Conservation (phyloP, 2,329 filamentous ascomycete species). For the Pestalotiopsis sp. region DNA sequence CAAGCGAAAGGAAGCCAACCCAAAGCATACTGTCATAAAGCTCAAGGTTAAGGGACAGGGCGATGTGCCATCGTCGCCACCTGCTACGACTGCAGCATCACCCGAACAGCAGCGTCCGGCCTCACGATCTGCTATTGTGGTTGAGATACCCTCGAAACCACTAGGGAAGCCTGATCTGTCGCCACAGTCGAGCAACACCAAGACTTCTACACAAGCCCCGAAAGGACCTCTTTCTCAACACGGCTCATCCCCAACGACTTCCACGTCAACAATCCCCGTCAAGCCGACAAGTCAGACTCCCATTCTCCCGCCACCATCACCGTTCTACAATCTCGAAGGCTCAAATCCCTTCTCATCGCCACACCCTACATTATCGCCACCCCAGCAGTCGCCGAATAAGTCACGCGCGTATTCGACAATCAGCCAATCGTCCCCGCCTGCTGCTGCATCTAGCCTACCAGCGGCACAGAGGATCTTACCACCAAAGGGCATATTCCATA, state of each 20-base stretch:
- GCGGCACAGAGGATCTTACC: conserved; percentile 23
- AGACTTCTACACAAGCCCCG: conserved; percentile 2
- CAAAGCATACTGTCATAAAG: conserved; percentile 54
- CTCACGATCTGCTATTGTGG: conserved; percentile 14
- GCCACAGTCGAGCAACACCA: conserved; percentile 4
- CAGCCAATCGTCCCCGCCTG: conserved; percentile 29
- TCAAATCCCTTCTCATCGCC: conserved; percentile 43
- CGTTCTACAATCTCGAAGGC: conserved; percentile 30
- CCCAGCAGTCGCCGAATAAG: conserved; percentile 40
- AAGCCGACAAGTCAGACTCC: conserved; percentile 27
- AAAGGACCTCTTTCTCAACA: conserved; percentile 21
- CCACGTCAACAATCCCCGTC: conserved; percentile 24
- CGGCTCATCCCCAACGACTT: conserved; percentile 15
- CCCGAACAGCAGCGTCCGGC: conserved; percentile 15
- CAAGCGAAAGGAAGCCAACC: conserved; percentile 64
- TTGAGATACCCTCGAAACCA: conserved; percentile 22
- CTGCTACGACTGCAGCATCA: conserved; percentile 22
- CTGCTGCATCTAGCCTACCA: conserved; percentile 15
- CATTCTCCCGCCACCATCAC: conserved; percentile 24
- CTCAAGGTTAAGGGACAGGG: conserved; percentile 45
- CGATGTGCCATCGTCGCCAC: conserved; percentile 23
- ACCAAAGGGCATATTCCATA: conserved; percentile 32
- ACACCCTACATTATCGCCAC: conserved; percentile 41
- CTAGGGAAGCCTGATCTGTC: conserved; percentile 14
- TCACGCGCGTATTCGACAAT: conserved; percentile 39